These are phyloP conservation scores for Cyberlindnera mycetangii DNA, from an alignment of 805 yeast species.

Conservation along the genomic window DNA sequence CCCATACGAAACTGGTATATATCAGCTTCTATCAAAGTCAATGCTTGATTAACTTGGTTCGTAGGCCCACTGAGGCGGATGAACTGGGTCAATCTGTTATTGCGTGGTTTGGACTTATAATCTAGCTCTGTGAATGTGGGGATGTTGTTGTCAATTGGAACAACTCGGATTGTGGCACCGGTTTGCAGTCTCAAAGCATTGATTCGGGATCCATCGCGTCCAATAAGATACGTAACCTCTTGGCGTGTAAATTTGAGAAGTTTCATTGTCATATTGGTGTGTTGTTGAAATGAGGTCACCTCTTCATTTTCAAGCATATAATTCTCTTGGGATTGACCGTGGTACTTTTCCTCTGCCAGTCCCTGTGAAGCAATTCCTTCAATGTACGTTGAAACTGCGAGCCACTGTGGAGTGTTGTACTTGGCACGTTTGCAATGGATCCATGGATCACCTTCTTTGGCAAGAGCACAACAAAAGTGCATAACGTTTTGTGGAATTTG, in stretches of 20 bases:
- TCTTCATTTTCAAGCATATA: background rate
- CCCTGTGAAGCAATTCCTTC: background rate
- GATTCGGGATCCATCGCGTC: slow-evolving; percentile 40
- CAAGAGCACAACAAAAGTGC: background rate
- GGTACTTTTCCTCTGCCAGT: background rate
- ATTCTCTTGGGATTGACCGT: background rate
- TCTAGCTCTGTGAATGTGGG: background rate
- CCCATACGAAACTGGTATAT: slow-evolving; percentile 21
- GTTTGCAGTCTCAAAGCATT: slow-evolving; percentile 33
- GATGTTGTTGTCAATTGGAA: slow-evolving; percentile 29
- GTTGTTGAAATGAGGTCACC: background rate
- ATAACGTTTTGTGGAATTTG: background rate
- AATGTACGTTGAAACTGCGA: background rate
- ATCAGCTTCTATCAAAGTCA: slow-evolving; percentile 27
- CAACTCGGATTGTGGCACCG: slow-evolving; percentile 38
- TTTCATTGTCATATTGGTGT: slow-evolving; percentile 2
- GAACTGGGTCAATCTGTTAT: slow-evolving; percentile 24
- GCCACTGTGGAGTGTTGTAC: background rate
- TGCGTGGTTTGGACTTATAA: slow-evolving; percentile 2
- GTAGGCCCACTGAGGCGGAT: slow-evolving; percentile 32
- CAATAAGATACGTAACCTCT: slow-evolving; percentile 42
- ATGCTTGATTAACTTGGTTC: slow-evolving; percentile 27
- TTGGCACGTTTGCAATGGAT: no score
- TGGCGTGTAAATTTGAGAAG: slow-evolving; percentile 26
- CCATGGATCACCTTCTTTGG: background rate